Percentiles rank a stretch among this genome's conserved stretches.
phyloP scores from a whole-genome alignment of 495 filamentous ascomycete species.

The Lindgomyces ingoldianus region DNA sequence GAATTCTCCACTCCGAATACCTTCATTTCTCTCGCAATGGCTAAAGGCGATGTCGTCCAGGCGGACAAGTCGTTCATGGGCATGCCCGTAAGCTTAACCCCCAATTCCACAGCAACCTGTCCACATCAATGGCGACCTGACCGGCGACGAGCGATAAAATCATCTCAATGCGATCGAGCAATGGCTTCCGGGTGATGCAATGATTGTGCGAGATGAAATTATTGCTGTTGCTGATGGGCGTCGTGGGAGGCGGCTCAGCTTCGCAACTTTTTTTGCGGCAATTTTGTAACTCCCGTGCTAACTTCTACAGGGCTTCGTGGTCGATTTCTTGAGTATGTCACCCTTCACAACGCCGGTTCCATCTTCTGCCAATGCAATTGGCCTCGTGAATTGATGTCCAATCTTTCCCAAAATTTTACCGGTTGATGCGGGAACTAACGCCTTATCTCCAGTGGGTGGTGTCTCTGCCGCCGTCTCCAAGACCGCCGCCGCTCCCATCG shows the following conservation, averaged over 20 bases:
- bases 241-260: constrained; percentile 31
- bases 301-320: constrained; percentile 62
- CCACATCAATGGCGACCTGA: constrained; percentile 5
- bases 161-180: constrained; percentile 31
- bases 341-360: constrained; percentile 12
- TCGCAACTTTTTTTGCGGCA: constrained; percentile 10
- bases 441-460: constrained; percentile 82
- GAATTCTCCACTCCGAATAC: neutral
- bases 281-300: constrained; percentile 17
- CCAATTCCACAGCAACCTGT: constrained; percentile 8
- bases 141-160: neutral
- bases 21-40: constrained; percentile 44
- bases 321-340: constrained; percentile 97
- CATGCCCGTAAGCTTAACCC: constrained; percentile 72
- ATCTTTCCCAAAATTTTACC: constrained; percentile 31
- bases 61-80: constrained; percentile 80
- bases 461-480: constrained; percentile 99
- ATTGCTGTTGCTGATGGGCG: constrained; percentile 35
- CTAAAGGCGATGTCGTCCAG: constrained; percentile 43
- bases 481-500: constrained; percentile 98
- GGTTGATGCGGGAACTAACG: constrained; percentile 42
- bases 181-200: constrained; percentile 13
- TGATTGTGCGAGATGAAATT: constrained; percentile 23
- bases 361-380: constrained; percentile 24
- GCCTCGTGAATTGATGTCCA: constrained; percentile 7